Base-by-base conservation (phyloP, 2,329 filamentous ascomycete species). In the Allantophomopsis lycopodina region DNA sequence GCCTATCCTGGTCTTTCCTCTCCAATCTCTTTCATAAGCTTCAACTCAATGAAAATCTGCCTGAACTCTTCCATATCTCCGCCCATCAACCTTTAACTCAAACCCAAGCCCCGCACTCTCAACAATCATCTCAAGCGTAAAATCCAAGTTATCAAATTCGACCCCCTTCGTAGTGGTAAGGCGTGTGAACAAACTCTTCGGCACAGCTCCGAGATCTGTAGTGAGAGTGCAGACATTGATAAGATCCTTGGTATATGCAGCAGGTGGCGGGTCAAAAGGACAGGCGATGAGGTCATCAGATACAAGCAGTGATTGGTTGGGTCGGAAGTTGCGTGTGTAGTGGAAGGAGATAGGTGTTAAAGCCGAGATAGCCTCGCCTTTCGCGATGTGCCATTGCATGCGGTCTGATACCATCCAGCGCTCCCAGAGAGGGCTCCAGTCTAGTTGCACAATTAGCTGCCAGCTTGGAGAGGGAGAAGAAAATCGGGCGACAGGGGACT, bases 301-400 rank as follows among this genome's bases (percentile, higher is more conserved):
- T 5, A 89, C 83, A 4, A 85, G 60, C 6, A 87, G 69, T 0
- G 79, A 83, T 58, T 88, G 83, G 0, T 80, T 79, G 0, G 82
- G 81, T 1, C 82, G 46, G 61, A 89, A 89, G 58, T 88, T 89
- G 44, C 83, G 78, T 3, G 83, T 88, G 60, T 88, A 89, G 63
- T 88, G 83, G 60, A 89, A 88, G 2, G 80, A 81, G 42, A 88
- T 79, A 0, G 83, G 83, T 1, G 73, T 68, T 1, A 76, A 64
- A n/a, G 83, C 78, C 7, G 80, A 86, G 31, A 88, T 71, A 31
- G 81, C 73, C 48, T 85, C 81, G 42, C 80, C 82, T 77, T 85
- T 86, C 44, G 76, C 73, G 54, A 87, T 84, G 57, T 87, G 82
- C 83, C 83, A 88, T 59, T 86, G 80, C 81, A 89, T 87, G 36